Base-by-base conservation (phyloP, 768 basidiomycete genomes). In the Termitomyces sp. region DNA sequence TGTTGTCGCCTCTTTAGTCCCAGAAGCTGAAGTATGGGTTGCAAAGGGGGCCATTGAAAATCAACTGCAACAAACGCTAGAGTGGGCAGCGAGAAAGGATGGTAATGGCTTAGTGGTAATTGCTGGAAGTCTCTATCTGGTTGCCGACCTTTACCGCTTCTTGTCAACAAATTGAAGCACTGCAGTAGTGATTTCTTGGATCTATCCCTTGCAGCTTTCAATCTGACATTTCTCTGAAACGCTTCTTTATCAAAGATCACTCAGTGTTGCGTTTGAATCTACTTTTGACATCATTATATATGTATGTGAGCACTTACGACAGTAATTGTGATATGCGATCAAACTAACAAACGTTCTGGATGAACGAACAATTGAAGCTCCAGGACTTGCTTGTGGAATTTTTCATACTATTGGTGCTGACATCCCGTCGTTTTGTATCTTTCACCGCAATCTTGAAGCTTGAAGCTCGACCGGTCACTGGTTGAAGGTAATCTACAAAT, bases 101-200 rank as follows among this genome's bases (percentile, higher is more conserved):
- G 61, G 53, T 7, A 66, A 74, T 27, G 70, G 73, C n/a, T 65
- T 93, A 53, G 79, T 89, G 0, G 80, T 97, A 12, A 66, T 96
- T 1, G 88, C 92, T 24, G 97, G 96, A 39, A 98, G 97, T 72
- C 69, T 98, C 64, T 99, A 99, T 72, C 81, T 98, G 39, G 92
- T 94, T 1, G 93, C 94, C 10, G 96, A 98, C 73, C 85, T 95
- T 55, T 97, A 96, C 74, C 76, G 94, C 56, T 63, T 86, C 13
- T 69, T 70, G 41, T 41, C 49, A 50, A 2, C 37, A 57, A 34
- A 14, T 44, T 18, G 22, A 44, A 29, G 4, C 27, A 41, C n/a
- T n/a, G n/a, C n/a, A n/a, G n/a, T n/a, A n/a, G n/a, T n/a, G n/a
- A 18, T 29, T 52, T 39, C 24, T 29, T 41, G 37, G 26, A 52